A percentile compares a stretch with the other conserved stretches of the same genome.
Conservation (phyloP, 2,329 filamentous ascomycete species). For the Colletotrichum lindemuthianum region DNA sequence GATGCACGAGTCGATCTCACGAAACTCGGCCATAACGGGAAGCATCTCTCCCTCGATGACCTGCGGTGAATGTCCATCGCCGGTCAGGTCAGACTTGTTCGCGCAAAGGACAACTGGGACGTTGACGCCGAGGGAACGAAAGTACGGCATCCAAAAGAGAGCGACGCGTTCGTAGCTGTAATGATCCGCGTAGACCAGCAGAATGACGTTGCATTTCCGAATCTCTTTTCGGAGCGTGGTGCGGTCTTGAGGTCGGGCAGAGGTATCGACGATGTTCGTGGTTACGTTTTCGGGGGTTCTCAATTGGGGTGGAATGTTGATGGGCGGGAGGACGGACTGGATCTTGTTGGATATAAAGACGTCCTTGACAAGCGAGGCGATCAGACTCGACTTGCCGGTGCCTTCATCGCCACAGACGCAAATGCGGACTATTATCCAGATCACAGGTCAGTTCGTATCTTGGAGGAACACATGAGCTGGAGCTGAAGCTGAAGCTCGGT, state of each 20-base stretch:
- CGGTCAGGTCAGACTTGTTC: conserved; percentile 93
- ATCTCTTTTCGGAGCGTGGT: conserved; percentile 92
- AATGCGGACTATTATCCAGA: conserved; percentile 74
- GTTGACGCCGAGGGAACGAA: conserved; percentile 97
- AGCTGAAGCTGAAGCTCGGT: neutral
- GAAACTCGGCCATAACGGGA: conserved; percentile 97
- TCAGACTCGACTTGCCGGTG: conserved; percentile 89
- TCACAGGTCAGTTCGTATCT: conserved; percentile 24
- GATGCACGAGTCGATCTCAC: conserved; percentile 98
- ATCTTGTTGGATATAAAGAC: conserved; percentile 97
- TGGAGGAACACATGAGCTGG: neutral
- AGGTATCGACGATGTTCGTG: conserved; percentile 97
- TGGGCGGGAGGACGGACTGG: conserved; percentile 91
- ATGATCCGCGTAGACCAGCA: conserved; percentile 97
- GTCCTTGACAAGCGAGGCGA: conserved; percentile 95
- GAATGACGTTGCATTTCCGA: conserved; percentile 94
- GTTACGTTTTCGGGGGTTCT: conserved; percentile 96
- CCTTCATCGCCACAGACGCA: conserved; percentile 97
- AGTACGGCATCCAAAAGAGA: conserved; percentile 98
- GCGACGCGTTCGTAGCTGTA: conserved; percentile 99
- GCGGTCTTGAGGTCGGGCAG: conserved; percentile 91
- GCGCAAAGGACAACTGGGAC: conserved; percentile 96
- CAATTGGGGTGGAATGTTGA: conserved; percentile 92
- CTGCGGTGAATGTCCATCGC: conserved; percentile 79
- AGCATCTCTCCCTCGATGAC: conserved; percentile 97